These are phyloP conservation scores for Mycocentrospora acerina DNA, from an alignment of 2,329 filamentous ascomycete genomes.

Conservation along the genomic window DNA sequence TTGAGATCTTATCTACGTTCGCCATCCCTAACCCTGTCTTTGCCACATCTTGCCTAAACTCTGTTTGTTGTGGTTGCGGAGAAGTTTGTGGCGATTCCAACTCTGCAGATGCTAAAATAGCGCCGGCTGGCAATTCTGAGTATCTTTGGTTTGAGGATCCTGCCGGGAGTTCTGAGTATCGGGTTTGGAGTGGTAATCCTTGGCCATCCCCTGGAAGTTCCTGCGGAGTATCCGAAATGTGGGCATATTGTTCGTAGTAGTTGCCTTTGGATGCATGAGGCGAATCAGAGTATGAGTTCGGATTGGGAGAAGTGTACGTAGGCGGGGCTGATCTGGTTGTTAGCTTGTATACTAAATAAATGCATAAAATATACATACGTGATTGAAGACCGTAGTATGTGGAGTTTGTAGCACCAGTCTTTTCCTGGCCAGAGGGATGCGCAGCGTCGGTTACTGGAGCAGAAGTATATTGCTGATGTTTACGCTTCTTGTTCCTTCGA, in stretches of 20 bases:
- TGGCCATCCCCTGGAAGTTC: constrained; percentile 21
- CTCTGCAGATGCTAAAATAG: constrained; percentile 7
- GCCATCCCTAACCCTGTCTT: constrained; percentile 14
- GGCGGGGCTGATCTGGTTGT: constrained; percentile 23
- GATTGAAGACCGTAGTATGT: constrained; percentile 17
- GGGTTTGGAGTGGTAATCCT: constrained; percentile 4
- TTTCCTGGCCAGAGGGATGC: constrained; percentile 18
- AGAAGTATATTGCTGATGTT: constrained; percentile 4
- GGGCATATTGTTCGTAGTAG: constrained; percentile 19
- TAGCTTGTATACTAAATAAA: constrained; percentile 1
- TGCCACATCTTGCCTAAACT: constrained; percentile 12
- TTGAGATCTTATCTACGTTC: constrained; percentile 3
- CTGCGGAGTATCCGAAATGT: constrained; percentile 14
- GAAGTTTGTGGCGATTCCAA: constrained; percentile 23
- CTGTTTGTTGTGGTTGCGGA: constrained; percentile 15
- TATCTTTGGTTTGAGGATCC: constrained; percentile 14
- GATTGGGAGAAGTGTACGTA: constrained; percentile 23
- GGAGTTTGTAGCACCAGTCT: neutral
- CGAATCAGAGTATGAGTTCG: constrained; percentile 15
- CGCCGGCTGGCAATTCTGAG: constrained; percentile 23
- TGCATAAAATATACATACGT: constrained; percentile 14
- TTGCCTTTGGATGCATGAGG: constrained; percentile 11
- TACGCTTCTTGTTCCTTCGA: constrained; percentile 14
- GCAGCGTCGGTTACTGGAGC: constrained; percentile 9
- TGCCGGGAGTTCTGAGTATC: constrained; percentile 28